Conservation (phyloP, 108 stramenopile genomes). For the Cyclostephanos invisitatus region DNA sequence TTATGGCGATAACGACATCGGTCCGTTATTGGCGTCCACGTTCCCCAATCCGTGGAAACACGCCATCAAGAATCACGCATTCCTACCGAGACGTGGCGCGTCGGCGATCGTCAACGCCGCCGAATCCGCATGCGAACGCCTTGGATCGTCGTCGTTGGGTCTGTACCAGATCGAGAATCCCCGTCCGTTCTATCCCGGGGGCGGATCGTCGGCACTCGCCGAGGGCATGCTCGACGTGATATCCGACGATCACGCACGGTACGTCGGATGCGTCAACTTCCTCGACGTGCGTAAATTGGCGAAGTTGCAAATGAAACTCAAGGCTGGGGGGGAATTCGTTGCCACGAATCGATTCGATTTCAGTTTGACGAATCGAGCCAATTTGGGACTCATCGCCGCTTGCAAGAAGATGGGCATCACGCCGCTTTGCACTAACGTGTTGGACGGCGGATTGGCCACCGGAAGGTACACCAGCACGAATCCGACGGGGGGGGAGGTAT, state of each 20-base stretch:
- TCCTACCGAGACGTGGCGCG: conserved; percentile 35
- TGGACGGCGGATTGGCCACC: conserved; percentile 79
- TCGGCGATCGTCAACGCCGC: conserved; percentile 46
- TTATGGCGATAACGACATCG: conserved; percentile 34
- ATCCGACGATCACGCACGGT: conserved; percentile 44
- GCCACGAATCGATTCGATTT: conserved; percentile 75
- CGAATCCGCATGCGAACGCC: conserved; percentile 52
- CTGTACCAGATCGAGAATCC: conserved; percentile 66
- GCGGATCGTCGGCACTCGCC: conserved; percentile 58
- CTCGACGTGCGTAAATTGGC: conserved; percentile 44
- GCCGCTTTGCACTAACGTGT: conserved; percentile 71
- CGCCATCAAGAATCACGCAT: conserved; percentile 15
- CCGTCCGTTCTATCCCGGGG: conserved; percentile 57
- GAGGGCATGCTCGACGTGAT: conserved; percentile 48
- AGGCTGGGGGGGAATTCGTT: conserved; percentile 35
- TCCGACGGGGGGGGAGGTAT: conserved; percentile 75
- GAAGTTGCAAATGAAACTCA: conserved; percentile 36
- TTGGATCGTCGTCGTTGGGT: conserved; percentile 56
- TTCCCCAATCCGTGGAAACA: conserved; percentile 57
- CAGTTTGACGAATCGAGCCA: conserved; percentile 76
- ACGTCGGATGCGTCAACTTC: conserved; percentile 45
- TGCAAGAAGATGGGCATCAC: conserved; percentile 82
- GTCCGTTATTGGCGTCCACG: conserved; percentile 44
- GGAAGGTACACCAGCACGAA: conserved; percentile 77
- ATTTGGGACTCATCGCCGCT: conserved; percentile 62